Evolutionary conservation across 371 early-diverging fungal genomes (phyloP), one percentile per base, ranked within the genome.

Genomic region (Circinella umbellata): DNA sequence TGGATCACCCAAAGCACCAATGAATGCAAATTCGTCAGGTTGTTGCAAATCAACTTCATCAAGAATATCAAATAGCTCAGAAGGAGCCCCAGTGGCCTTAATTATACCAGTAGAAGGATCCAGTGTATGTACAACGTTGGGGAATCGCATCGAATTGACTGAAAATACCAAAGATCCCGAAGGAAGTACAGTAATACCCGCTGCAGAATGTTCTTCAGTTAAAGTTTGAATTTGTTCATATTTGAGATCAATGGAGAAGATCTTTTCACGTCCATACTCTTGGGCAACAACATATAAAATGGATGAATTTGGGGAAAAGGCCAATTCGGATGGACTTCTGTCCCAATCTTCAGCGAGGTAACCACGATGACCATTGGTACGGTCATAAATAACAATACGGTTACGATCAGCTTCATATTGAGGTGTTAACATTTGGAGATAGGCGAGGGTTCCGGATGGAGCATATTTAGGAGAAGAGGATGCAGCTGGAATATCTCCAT

Each of bases 331-430:
- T 3, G 92, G 92, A 47, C 87, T 88, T 20, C 88, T 79, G 64
- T 93, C 89, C 93, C 93, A 93, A 49, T 82, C 64, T 8, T 79
- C 67, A 38, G 86, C 89, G 34, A 93, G 69, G 4, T 73, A 62
- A 0, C 64, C 66, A 17, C 73, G 73, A 48, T 66, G 62, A 11
- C 80, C 76, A 0, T 81, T 79, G n/a, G 77, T 54, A 18, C 80
- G 78, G 62, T 89, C 80, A 67, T 90, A 87, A 18, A 92, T 18
- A 46, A 88, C 73, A 42, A 95, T 89, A 18, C 85, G 86, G 74
- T 92, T 93, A 61, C 89, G 88, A 68, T 94, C 95, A 0, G 94
- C 77, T 77, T 95, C 95, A 66, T 95, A 92, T 49, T 89, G 82
- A 6, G 89, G 89, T 14, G 70, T 75, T 37, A 73, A 68, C 94